Evolutionary conservation across 768 basidiomycete genomes (phyloP).

Genomic region (Boletellus ananas): DNA sequence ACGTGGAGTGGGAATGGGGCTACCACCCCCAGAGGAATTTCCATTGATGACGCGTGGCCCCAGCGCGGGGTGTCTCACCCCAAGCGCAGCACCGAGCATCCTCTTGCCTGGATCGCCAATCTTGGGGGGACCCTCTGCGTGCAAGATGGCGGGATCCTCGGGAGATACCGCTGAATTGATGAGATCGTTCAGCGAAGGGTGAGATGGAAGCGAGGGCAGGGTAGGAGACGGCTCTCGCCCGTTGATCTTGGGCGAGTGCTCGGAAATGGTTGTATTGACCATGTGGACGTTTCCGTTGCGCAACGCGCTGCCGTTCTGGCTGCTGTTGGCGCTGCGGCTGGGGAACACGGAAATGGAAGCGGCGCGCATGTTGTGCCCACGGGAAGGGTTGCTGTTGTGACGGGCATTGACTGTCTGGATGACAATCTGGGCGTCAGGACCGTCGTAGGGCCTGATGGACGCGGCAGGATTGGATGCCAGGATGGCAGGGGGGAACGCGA

Average conservation of each 20-base stretch:
- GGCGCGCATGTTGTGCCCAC: constrained; percentile 68
- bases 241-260: constrained; percentile 39
- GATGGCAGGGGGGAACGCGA: constrained; percentile 76
- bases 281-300: constrained; percentile 37
- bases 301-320: constrained; percentile 28
- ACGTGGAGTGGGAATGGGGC: constrained; percentile 22
- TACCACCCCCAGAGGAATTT: constrained; percentile 35
- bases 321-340: constrained; percentile 44
- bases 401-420: constrained; percentile 82
- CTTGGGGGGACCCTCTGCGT: constrained; percentile 55
- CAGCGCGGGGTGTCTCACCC: constrained; percentile 75
- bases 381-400: constrained; percentile 56
- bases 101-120: constrained; percentile 88
- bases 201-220: constrained; percentile 73
- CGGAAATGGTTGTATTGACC: constrained; percentile 45
- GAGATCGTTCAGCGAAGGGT: constrained; percentile 81
- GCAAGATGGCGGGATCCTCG: constrained; percentile 66
- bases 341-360: constrained; percentile 64
- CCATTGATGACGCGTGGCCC: constrained; percentile 53
- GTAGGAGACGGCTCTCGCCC: constrained; percentile 79
- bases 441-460: constrained; percentile 87
- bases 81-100: constrained; percentile 84
- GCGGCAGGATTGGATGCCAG: constrained; percentile 54
- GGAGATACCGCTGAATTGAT: constrained; percentile 65
- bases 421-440: constrained; percentile 83